These are phyloP conservation scores for Penicillium atrosanguineum DNA, from an alignment of 495 filamentous ascomycete genomes.

Conservation along the genomic window DNA sequence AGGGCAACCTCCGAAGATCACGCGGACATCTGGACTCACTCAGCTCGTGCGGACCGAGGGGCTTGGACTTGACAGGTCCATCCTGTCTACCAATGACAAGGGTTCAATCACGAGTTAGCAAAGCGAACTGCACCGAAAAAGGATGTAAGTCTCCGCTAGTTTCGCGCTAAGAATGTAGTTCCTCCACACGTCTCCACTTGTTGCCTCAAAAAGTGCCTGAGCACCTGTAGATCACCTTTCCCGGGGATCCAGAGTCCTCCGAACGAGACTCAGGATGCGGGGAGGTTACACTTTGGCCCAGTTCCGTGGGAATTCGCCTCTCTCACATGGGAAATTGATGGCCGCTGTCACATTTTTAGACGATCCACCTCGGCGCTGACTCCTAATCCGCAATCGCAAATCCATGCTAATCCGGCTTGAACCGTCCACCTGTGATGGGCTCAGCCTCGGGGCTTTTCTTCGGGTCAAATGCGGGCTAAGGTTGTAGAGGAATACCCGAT, in stretches of 20 bases:
- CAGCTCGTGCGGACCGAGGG: background rate
- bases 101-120: background rate
- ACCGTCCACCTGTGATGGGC: slow-evolving; percentile 10
- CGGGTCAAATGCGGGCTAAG: background rate
- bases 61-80: background rate
- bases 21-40: slow-evolving; percentile 13
- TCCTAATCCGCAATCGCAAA: slow-evolving; percentile 12
- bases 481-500: background rate
- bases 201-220: background rate
- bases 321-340: slow-evolving; percentile 11
- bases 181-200: background rate
- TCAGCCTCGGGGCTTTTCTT: slow-evolving; percentile 16
- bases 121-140: background rate
- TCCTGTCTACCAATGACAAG: background rate
- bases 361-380: slow-evolving; percentile 19
- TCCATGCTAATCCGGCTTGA: slow-evolving; percentile 13
- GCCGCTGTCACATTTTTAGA: background rate
- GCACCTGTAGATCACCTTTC: background rate
- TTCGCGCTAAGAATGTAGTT: background rate
- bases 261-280: background rate
- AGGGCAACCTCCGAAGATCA: slow-evolving; percentile 16
- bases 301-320: background rate
- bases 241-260: too few relatives aligned
- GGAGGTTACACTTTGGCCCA: background rate
- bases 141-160: background rate